Evolutionary conservation across 306 rosid genomes (phyloP).

Genomic region (Prunus padus): DNA sequence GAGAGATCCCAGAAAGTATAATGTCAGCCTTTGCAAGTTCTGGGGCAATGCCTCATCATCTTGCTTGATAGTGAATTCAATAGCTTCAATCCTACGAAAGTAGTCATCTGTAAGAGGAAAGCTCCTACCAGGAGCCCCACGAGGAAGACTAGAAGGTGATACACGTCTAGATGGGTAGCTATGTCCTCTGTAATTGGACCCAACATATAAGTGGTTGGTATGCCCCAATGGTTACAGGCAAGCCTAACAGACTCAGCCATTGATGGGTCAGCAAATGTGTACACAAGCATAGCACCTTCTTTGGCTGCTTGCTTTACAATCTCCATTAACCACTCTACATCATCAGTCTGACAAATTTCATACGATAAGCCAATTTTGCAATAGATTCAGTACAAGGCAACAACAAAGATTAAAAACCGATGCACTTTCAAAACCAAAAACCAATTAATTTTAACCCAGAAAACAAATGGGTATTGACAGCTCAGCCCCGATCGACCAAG

Average conservation of each 20-base stretch:
- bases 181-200: conserved; percentile 79
- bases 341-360: conserved; percentile 57
- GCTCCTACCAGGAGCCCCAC: conserved; percentile 67
- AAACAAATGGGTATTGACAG: conserved; percentile 80
- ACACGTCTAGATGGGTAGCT: conserved; percentile 79
- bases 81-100: conserved; percentile 84
- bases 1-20: conserved; percentile 82
- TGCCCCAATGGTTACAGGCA: conserved; percentile 77
- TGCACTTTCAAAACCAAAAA: too few relatives aligned
- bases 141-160: conserved; percentile 84
- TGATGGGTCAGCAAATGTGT: conserved; percentile 84
- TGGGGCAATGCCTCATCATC: conserved; percentile 94
- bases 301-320: conserved; percentile 79
- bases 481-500: conserved; percentile 86
- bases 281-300: conserved; percentile 78
- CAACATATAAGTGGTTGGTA: conserved; percentile 66
- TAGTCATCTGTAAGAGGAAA: conserved; percentile 77
- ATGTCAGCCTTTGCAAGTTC: conserved; percentile 80
- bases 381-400: conserved; percentile 6
- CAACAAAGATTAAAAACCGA: background rate
- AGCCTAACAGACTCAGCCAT: conserved; percentile 69
- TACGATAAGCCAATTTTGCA: background rate
- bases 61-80: conserved; percentile 93
- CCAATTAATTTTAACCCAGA: conserved; percentile 58
- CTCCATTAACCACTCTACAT: conserved; percentile 69